Base-by-base conservation (phyloP, 192 early-diverging fungal species). In the Gigaspora rosea region DNA sequence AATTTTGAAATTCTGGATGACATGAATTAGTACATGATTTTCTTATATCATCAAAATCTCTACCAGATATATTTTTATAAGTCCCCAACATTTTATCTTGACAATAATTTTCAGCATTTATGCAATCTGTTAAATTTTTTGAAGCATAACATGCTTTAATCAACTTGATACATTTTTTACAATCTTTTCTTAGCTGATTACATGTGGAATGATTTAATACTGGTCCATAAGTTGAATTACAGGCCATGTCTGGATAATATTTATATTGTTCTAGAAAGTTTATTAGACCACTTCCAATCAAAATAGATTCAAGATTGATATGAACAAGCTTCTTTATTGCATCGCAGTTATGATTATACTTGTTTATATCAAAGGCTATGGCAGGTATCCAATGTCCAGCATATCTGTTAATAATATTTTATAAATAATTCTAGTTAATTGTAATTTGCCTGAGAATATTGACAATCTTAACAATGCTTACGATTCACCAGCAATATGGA, bases 371-470 rank as follows among this genome's bases (percentile, higher is more conserved):
- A 67, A 85, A 81, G 12, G 90, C 96, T 41, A 96, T 91, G 47
- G 93, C 95, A 27, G 97, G 97, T 61, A 99, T 88, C 77, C 97
- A 99, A 84, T 97, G 96, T 5, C 97, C 97, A 9, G 88, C 93
- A 64, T 95, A 92, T 57, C 82, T 84, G 73, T 48, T 1, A n/a
- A 35, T 54, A 71, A n/a, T n/a, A n/a, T n/a, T n/a, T n/a, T n/a
- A n/a, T 56, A 33, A 59, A 50, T 32, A 13, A 33, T 84, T 82
- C 22, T n/a, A n/a, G 8, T 41, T 41, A 41, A 3, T 41, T 5
- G 2, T 5, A 3, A 41, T 41, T 41, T 41, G 2, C 5, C 5
- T 41, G 36, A 41, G 5, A 2, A 5, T 41, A 41, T 41, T 41
- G 5, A 41, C 36, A 41, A 41, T 41, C 83, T 82, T 5, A 79